Percentiles rank a stretch among this genome's conserved stretches.
Conservation (phyloP, 2,329 filamentous ascomycete species). For the Monilinia fructicola region DNA sequence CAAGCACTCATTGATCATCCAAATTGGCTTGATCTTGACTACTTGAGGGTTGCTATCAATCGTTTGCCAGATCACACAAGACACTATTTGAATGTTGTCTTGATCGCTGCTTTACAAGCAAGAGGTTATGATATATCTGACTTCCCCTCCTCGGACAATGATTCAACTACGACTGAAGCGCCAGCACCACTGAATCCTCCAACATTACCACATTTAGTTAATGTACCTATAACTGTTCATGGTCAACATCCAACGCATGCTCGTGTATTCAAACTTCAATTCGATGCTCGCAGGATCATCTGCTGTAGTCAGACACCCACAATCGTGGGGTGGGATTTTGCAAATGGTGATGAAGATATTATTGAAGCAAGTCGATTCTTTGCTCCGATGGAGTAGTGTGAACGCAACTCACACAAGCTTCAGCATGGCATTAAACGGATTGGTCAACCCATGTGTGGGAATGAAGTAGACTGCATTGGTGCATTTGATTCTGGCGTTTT, state of each 20-base stretch:
- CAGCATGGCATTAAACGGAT: neutral
- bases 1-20: slow-evolving; percentile 33
- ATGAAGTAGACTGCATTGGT: neutral
- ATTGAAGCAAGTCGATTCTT: slow-evolving; percentile 79
- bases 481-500: neutral
- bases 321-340: slow-evolving; percentile 98
- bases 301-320: slow-evolving; percentile 89
- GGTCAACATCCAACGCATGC: slow-evolving; percentile 30
- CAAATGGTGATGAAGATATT: slow-evolving; percentile 77
- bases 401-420: neutral
- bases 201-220: slow-evolving; percentile 23
- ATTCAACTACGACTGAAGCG: slow-evolving; percentile 2
- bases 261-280: slow-evolving; percentile 93
- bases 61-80: slow-evolving; percentile 24
- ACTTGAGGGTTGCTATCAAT: slow-evolving; percentile 29
- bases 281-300: slow-evolving; percentile 88
- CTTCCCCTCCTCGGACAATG: slow-evolving; percentile 10
- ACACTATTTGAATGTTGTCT: slow-evolving; percentile 26
- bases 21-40: slow-evolving; percentile 29
- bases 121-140: neutral
- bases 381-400: slow-evolving; percentile 54
- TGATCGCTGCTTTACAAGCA: slow-evolving; percentile 16
- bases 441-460: neutral
- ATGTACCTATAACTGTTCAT: neutral
- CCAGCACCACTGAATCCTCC: slow-evolving; percentile 26